These are phyloP conservation scores for Candida ficus DNA, from an alignment of 805 yeast genomes.

Conservation along the genomic window DNA sequence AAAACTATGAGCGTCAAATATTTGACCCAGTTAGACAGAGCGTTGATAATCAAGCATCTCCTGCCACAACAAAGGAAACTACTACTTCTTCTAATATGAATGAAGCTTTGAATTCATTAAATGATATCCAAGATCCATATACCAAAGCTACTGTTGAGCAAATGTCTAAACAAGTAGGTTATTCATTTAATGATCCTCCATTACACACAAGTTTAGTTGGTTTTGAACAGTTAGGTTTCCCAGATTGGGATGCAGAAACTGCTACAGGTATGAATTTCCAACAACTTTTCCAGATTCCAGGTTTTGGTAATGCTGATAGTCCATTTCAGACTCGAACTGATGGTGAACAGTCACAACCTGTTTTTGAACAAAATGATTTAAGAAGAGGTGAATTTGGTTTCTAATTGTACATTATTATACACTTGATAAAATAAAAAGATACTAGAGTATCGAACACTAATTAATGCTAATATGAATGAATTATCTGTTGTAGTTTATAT, in stretches of 20 bases:
- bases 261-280: neutral
- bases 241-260: slow-evolving; percentile 8
- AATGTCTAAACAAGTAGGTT: neutral
- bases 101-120: no score
- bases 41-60: no score
- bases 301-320: no score
- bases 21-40: neutral
- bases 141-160: neutral
- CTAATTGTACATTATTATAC: no score
- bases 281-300: neutral
- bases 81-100: no score
- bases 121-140: neutral
- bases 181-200: slow-evolving; percentile 9
- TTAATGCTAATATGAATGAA: no score
- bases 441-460: no score
- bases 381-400: neutral
- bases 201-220: neutral
- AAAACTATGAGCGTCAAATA: neutral
- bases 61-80: no score
- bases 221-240: slow-evolving; percentile 2
- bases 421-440: no score
- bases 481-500: no score
- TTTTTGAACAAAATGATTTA: neutral
- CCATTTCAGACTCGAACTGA: neutral
- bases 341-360: neutral